A percentile compares a stretch with the other conserved stretches of the same genome.
phyloP scores from a whole-genome alignment of 352 stramenopile species.

The Saprolegnia diclina region DNA sequence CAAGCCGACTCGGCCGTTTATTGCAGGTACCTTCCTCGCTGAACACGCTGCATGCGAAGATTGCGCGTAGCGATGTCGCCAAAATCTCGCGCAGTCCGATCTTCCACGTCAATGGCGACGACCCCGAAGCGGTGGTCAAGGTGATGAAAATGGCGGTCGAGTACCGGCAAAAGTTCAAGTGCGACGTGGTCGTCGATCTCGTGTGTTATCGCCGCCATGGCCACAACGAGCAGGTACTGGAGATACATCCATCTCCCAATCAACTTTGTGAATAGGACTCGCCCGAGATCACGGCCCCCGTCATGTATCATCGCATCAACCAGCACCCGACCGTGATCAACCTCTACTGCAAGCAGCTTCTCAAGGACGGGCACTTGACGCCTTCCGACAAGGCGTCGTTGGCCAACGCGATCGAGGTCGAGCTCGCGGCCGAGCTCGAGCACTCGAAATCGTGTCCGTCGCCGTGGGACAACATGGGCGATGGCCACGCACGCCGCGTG shows the following conservation, averaged over 20 bases:
- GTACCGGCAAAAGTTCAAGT: constrained; percentile 88
- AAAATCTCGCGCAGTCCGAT: constrained; percentile 95
- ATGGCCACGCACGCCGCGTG: constrained; percentile 31
- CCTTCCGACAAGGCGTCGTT: constrained; percentile 42
- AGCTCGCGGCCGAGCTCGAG: constrained; percentile 64
- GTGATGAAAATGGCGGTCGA: constrained; percentile 91
- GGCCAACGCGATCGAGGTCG: constrained; percentile 55
- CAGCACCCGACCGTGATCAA: constrained; percentile 76
- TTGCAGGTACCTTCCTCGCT: constrained; percentile 57
- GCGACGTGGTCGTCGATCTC: constrained; percentile 98
- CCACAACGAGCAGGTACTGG: constrained; percentile 93
- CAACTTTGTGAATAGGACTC: no score
- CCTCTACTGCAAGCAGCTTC: constrained; percentile 68
- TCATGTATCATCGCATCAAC: constrained; percentile 90
- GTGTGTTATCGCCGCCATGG: constrained; percentile 98
- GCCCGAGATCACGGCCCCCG: constrained; percentile 79
- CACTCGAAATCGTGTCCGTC: constrained; percentile 59
- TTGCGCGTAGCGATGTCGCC: constrained; percentile 85
- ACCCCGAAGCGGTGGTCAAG: constrained; percentile 89
- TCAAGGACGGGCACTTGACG: constrained; percentile 47
- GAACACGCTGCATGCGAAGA: background rate
- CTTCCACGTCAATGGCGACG: constrained; percentile 96
- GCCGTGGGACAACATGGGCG: constrained; percentile 68
- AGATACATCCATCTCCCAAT: no score
- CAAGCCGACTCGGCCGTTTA: constrained; percentile 96